Evolutionary conservation across 192 early-diverging fungal species (phyloP).

Genomic region (Gonapodya prolifera): DNA sequence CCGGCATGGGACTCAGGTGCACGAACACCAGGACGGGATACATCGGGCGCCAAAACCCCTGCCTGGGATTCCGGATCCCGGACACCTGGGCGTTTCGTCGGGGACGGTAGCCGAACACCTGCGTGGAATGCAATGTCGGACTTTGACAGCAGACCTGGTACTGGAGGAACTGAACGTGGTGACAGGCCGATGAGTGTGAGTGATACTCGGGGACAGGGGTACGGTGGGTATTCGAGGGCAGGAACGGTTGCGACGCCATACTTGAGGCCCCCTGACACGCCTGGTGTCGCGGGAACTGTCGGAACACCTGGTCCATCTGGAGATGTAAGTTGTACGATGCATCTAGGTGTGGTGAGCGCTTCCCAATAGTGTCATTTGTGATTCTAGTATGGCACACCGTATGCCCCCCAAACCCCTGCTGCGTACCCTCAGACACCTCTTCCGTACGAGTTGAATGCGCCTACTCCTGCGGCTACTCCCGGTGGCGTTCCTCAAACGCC

Average conservation of each 20-base stretch:
- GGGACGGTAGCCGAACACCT: conserved; percentile 11
- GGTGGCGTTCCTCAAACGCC: neutral
- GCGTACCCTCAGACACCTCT: conserved; percentile 28
- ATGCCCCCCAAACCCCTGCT: conserved; percentile 28
- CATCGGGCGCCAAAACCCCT: conserved; percentile 30
- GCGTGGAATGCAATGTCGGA: neutral
- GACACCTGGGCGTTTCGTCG: conserved; percentile 29
- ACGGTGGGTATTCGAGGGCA: neutral
- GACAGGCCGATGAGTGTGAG: neutral
- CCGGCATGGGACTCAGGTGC: conserved; percentile 44
- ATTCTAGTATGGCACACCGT: conserved; percentile 20
- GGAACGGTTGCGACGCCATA: conserved; percentile 11
- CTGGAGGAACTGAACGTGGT: neutral
- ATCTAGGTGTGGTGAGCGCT: neutral
- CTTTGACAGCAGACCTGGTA: neutral
- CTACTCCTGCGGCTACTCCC: conserved; percentile 1
- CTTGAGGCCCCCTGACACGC: conserved; percentile 19
- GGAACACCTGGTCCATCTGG: neutral
- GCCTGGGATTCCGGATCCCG: conserved; percentile 37
- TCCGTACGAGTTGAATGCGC: conserved; percentile 7
- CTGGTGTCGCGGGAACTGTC: neutral
- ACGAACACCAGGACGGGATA: conserved; percentile 36
- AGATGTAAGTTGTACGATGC: neutral
- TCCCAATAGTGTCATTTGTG: neutral
- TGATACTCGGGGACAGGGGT: neutral